A percentile compares a stretch with the other conserved stretches of the same genome.
phyloP scores from a whole-genome alignment of 2,329 filamentous ascomycete genomes.

The Helotiales sp. region DNA sequence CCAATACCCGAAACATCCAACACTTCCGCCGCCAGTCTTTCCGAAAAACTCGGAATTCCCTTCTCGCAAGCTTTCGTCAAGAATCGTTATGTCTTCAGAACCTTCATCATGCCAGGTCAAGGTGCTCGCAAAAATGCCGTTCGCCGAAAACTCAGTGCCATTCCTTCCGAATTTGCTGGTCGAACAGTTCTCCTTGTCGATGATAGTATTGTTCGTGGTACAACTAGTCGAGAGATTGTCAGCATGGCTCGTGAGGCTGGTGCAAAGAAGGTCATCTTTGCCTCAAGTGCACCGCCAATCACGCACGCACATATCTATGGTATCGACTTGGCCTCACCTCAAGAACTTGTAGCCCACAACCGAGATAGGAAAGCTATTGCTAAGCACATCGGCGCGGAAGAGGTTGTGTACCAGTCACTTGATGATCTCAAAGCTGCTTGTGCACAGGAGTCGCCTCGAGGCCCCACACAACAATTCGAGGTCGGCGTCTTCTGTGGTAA shows the following conservation, averaged over 20 bases:
- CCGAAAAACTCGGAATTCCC: constrained; percentile 73
- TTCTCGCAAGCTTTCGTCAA: constrained; percentile 84
- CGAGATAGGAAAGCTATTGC: constrained; percentile 62
- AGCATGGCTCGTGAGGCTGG: constrained; percentile 83
- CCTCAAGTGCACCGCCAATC: constrained; percentile 79
- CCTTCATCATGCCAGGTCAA: constrained; percentile 86
- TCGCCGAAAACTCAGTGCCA: constrained; percentile 84
- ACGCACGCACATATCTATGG: constrained; percentile 86
- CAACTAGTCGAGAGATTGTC: constrained; percentile 77
- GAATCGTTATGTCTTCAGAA: constrained; percentile 86
- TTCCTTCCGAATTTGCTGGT: constrained; percentile 79
- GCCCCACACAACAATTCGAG: constrained; percentile 70
- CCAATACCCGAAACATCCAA: constrained; percentile 84
- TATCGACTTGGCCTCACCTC: constrained; percentile 71
- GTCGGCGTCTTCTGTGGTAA: constrained; percentile 89
- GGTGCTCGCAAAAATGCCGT: constrained; percentile 80
- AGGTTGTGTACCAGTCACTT: constrained; percentile 75
- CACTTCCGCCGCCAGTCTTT: constrained; percentile 74
- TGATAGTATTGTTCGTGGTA: constrained; percentile 86
- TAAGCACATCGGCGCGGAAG: constrained; percentile 69
- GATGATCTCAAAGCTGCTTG: constrained; percentile 80
- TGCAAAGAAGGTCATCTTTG: constrained; percentile 80
- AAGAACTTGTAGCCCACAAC: constrained; percentile 71
- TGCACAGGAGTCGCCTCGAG: constrained; percentile 64
- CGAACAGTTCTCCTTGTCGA: constrained; percentile 83